Evolutionary conservation across 2,329 filamentous ascomycete genomes (phyloP).

Genomic region (Fusarium burgessii): DNA sequence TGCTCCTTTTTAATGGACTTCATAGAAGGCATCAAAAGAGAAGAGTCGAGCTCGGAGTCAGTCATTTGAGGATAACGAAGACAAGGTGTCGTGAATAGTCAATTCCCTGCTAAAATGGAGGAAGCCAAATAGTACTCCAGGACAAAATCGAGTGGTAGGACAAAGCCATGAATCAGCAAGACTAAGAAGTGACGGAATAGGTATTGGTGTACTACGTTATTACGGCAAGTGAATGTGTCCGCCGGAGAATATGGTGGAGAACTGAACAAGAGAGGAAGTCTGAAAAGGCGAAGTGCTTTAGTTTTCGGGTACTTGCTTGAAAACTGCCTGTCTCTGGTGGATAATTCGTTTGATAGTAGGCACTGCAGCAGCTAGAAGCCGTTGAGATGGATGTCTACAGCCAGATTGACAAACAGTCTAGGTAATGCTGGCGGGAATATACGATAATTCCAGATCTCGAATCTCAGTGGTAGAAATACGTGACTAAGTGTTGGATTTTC

Average conservation of each 20-base stretch:
- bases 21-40: slow-evolving; percentile 34
- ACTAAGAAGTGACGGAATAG: neutral
- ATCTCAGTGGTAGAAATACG: too few relatives aligned
- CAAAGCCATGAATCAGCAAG: neutral
- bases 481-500: too few relatives aligned
- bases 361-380: neutral
- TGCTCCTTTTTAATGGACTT: slow-evolving; percentile 15
- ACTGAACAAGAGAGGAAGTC: neutral
- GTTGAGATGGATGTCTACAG: neutral
- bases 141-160: neutral
- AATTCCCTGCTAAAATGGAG: neutral
- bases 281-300: slow-evolving; percentile 11
- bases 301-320: slow-evolving; percentile 9
- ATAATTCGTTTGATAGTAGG: neutral
- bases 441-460: too few relatives aligned
- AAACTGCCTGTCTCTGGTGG: neutral
- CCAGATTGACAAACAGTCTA: neutral
- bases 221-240: neutral
- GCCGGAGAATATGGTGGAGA: neutral
- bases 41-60: slow-evolving; percentile 11
- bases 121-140: neutral
- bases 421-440: too few relatives aligned
- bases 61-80: slow-evolving; percentile 16
- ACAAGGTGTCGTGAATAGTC: neutral
- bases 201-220: neutral